Evolutionary conservation across 805 yeast species (phyloP), one percentile per base, ranked within the genome.

Genomic region (Yarrowia sp.): DNA sequence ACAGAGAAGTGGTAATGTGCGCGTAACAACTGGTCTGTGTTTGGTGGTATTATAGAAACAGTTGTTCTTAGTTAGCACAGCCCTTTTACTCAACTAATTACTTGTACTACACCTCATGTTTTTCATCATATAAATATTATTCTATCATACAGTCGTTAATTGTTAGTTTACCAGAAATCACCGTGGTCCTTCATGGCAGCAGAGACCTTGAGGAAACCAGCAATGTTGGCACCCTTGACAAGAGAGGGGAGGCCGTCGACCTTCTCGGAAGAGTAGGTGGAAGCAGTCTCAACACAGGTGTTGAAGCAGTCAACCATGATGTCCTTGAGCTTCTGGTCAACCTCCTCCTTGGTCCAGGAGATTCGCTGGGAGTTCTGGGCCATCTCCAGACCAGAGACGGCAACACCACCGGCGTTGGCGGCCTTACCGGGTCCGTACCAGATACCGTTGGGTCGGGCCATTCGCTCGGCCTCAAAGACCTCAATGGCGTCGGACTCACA

Each of bases 391-490:
- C 98, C 98, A 69, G 97, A 92, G 69, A 93, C 98, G 69, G 97
- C 97, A 75, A 94, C 99, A 88, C 99, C 99, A 84, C 98, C 99
- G 84, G 96, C 90, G 88, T 94, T 94, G 77, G 98, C 94, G 74
- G 98, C 98, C 87, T 94, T 94, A 83, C 98, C 98, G 79, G 98
- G 98, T 76, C 97, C 98, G 83, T 93, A 94, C 99, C 99, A 94
- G 81, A 92, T 91, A 70, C 86, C 83, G 56, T 76, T 72, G 61
- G 75, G 71, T 17, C 71, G 52, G 19, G 63, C 30, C 43, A 70
- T 66, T 49, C 83, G 79, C 74, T 79, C 80, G 69, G 83, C 73
- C 86, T 94, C 99, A 76, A 93, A 94, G 71, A 91, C 92, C 73
- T 89, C 92, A 74, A 94, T 92, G 74, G 99, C 99, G 80, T 94